Base-by-base conservation (phyloP, 257 asterid genomes). In the Nicotiana paniculata region DNA sequence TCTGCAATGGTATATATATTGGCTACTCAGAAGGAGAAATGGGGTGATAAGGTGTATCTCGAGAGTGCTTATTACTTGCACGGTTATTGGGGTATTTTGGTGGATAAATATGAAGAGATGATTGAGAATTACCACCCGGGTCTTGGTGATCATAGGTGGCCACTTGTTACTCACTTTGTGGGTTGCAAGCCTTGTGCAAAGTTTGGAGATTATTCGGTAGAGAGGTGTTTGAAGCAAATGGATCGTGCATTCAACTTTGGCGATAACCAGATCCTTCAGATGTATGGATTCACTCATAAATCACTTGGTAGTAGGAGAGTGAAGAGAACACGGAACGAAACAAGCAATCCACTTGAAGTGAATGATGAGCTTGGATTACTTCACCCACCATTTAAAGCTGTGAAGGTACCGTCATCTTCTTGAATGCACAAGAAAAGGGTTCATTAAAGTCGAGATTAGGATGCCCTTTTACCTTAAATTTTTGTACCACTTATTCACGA, bases 161-260 rank as follows among this genome's bases (percentile, higher is more conserved):
- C 99, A 5, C 90, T 96, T 18, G 97, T 96, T 43, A 96, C 99
- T 82, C 99, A 96, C 86, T 96, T 96, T 86, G 99, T 96, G 88
- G 99, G 99, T 33, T 96, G 99, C 83, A 96, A 96, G 88, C 99
- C 99, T 61, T 96, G 99, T 86, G 97, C 91, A 30, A 95, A 93
- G 75, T 91, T 93, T 24, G 96, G 97, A 80, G 99, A 95, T 92
- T 91, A 91, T 83, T 89, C 98, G 0, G 96, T 93, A 7, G 99
- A 93, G 92, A 91, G 93, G 85, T 95, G 99, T 81, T 90, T 95
- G 90, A 95, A 91, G 82, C 98, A 95, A 89, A 93, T 95, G 98
- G 98, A 95, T 55, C 89, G 98, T 0, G 98, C 98, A 2, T 91
- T 91, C 77, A 89, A 93, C 89, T 93, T 95, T 77, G 98, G 89